Base-by-base conservation (phyloP, 345 rosid genomes). In the Hibiscus syriacus region DNA sequence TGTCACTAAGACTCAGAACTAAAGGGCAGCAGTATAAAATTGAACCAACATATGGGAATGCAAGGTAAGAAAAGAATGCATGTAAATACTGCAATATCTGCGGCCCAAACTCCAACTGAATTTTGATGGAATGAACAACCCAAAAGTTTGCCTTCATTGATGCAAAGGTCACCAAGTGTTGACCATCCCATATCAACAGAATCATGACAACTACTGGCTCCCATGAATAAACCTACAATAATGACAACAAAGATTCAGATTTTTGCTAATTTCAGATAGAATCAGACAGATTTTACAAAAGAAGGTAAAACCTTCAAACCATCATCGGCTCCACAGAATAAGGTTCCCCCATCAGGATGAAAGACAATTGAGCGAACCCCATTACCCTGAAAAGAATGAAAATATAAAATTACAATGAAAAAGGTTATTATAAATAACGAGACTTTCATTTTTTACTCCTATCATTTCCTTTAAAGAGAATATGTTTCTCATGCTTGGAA, bases 151-250 rank as follows among this genome's bases (percentile, higher is more conserved):
- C 86, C 92, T 59, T 90, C 90, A 30, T 85, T 86, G 76, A 90
- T 87, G 80, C 94, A 86, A 62, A 90, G 80, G 80, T 95, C 97
- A 73, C 90, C 87, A 68, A 95, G 97, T 11, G 87, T 80, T 58
- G 92, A 92, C 97, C 99, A 95, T 66, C 98, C 97, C 83, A 92
- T 87, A 75, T 86, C 92, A 78, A 90, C 81, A 61, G 89, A 55
- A 78, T 92, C 98, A 81, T 88, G 92, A 70, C 90, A 80, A 92
- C 72, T 72, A 92, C 84, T 69, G 99, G 99, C 79, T 95, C 99
- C 98, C 98, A 95, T 48, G 99, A 92, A 80, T 84, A 92, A 76
- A 92, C 96, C 99, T 95, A 69, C 79, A 80, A 65, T 67, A 61
- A 54, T 55, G 63, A 80, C 59, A 46, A 72, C 22, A 16, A 29